A percentile compares a stretch with the other conserved stretches of the same genome.
phyloP scores from a whole-genome alignment of 768 basidiomycete genomes.

The Pisolithus sp. region DNA sequence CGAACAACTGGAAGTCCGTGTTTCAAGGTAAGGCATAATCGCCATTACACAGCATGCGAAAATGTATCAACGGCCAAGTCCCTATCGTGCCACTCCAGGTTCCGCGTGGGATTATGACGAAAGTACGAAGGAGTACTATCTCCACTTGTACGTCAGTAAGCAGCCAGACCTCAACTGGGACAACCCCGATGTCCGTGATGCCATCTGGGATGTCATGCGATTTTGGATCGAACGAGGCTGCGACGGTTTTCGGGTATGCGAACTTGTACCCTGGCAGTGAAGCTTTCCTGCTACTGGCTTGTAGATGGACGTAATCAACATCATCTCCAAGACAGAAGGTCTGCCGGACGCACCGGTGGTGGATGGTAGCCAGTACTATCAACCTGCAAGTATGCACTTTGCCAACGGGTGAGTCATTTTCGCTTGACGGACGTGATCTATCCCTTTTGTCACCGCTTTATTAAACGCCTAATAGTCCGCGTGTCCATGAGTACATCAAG shows the following conservation, averaged over 20 bases:
- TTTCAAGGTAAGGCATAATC: conserved; percentile 47
- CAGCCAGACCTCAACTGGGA: conserved; percentile 81
- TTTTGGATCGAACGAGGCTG: conserved; percentile 74
- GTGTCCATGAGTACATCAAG: conserved; percentile 59
- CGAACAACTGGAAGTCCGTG: conserved; percentile 68
- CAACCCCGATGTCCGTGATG: conserved; percentile 50
- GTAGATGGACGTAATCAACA: conserved; percentile 68
- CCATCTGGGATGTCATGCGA: conserved; percentile 57
- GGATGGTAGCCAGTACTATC: conserved; percentile 43
- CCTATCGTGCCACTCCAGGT: conserved; percentile 29
- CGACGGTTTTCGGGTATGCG: conserved; percentile 65
- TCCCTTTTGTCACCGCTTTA: neutral
- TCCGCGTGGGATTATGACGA: conserved; percentile 71
- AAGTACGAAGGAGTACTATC: conserved; percentile 60
- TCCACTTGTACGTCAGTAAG: conserved; percentile 59
- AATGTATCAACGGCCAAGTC: neutral
- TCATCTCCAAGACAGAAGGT: conserved; percentile 56
- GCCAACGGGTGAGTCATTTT: conserved; percentile 50
- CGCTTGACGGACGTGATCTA: conserved; percentile 2
- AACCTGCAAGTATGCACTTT: conserved; percentile 46
- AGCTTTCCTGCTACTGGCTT: neutral
- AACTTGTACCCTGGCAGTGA: neutral
- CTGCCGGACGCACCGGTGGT: conserved; percentile 62
- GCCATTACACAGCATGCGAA: neutral
- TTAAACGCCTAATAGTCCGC: conserved; percentile 37